A percentile compares a stretch with the other conserved stretches of the same genome.
phyloP scores from a whole-genome alignment of 169 alveolate species.

The Perkinsus chesapeaki region DNA sequence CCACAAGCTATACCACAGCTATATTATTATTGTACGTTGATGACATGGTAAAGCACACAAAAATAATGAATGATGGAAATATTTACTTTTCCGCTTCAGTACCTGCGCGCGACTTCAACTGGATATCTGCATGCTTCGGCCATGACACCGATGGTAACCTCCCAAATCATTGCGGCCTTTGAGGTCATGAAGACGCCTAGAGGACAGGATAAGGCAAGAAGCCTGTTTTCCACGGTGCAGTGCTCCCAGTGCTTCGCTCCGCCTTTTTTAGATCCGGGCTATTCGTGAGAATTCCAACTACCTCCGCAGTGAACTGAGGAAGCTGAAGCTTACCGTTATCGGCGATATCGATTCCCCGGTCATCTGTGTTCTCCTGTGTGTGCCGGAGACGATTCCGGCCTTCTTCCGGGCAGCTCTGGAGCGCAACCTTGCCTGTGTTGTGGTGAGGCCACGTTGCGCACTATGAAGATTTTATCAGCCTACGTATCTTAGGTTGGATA shows the following conservation, averaged over 20 bases:
- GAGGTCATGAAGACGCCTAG: background rate
- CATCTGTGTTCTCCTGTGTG: background rate
- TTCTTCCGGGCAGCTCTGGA: background rate
- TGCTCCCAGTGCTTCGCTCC: background rate
- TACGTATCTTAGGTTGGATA: background rate
- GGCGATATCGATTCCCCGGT: conserved; percentile 12
- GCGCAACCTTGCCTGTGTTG: background rate
- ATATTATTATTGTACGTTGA: too few species aligned
- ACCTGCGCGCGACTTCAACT: background rate
- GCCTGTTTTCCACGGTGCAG: too few species aligned
- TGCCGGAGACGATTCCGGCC: background rate
- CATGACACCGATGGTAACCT: background rate
- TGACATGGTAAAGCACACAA: too few species aligned
- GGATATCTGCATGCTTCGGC: background rate
- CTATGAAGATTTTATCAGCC: background rate
- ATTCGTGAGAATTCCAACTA: conserved; percentile 11
- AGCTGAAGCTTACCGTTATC: background rate
- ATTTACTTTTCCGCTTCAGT: background rate
- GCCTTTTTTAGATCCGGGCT: background rate
- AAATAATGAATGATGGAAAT: too few species aligned
- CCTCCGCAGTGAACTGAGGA: background rate
- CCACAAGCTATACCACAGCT: too few species aligned
- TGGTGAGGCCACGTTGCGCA: background rate
- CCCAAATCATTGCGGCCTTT: background rate
- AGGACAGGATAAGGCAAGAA: background rate